Evolutionary conservation across 106 monocot genomes (phyloP).

Genomic region (Dendrobium chrysotoxum): DNA sequence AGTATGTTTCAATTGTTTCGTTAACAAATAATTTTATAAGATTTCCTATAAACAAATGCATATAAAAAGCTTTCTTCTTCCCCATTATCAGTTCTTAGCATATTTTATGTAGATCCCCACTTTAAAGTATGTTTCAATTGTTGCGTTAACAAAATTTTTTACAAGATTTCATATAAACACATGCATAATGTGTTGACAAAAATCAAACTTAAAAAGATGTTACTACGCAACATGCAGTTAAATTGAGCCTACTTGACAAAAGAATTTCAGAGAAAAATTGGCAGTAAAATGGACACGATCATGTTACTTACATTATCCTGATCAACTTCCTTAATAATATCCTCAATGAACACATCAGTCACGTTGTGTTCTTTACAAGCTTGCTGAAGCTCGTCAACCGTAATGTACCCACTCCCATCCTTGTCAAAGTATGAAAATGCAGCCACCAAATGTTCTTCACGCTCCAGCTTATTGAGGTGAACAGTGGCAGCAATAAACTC

Average conservation of each 20-base stretch:
- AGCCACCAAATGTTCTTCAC: slow-evolving; percentile 65
- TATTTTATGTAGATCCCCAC: neutral
- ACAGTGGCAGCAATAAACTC: slow-evolving; percentile 9
- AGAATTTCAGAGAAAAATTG: neutral
- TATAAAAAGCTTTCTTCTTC: neutral
- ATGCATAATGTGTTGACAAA: too few relatives aligned
- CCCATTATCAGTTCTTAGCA: neutral
- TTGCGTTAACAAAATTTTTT: too few relatives aligned
- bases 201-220: too few relatives aligned
- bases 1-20: too few relatives aligned
- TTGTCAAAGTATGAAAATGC: slow-evolving; percentile 87
- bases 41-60: too few relatives aligned
- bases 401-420: slow-evolving; percentile 69
- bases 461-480: slow-evolving; percentile 72
- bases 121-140: neutral
- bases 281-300: neutral
- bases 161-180: too few relatives aligned
- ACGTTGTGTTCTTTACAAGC: slow-evolving; percentile 33
- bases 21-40: too few relatives aligned
- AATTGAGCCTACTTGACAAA: neutral
- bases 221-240: too few relatives aligned
- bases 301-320: slow-evolving; percentile 62
- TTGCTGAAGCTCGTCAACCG: slow-evolving; percentile 37
- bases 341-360: slow-evolving; percentile 43
- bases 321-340: slow-evolving; percentile 63